These are phyloP conservation scores for Yarrowia phangngaensis DNA, from an alignment of 805 yeast species.

Conservation along the genomic window DNA sequence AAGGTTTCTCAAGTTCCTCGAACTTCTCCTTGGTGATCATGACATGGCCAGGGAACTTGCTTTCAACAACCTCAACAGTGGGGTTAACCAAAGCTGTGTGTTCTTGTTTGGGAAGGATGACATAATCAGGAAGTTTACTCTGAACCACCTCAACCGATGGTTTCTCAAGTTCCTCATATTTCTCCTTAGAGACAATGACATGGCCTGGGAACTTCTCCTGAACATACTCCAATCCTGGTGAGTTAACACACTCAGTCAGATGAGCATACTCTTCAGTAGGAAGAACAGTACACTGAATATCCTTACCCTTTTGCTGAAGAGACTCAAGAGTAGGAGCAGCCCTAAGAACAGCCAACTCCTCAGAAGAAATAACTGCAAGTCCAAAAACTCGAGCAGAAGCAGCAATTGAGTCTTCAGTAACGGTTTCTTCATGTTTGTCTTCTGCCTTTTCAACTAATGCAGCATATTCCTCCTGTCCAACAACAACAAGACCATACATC, in stretches of 20 bases:
- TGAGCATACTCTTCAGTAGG: conserved; percentile 33
- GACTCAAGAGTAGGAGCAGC: conserved; percentile 36
- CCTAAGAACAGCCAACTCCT: conserved; percentile 25
- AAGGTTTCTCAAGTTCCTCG: no score
- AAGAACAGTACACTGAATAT: conserved; percentile 28
- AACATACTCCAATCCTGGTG: conserved; percentile 31
- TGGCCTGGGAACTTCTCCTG: conserved; percentile 22
- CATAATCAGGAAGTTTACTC: conserved; percentile 1
- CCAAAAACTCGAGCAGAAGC: conserved; percentile 27
- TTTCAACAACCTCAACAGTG: no score
- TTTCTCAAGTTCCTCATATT: conserved; percentile 1
- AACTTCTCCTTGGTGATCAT: no score
- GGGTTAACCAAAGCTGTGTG: background rate
- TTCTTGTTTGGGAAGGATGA: background rate
- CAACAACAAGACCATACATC: conserved; percentile 32
- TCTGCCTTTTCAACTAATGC: conserved; percentile 27
- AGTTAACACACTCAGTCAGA: conserved; percentile 19
- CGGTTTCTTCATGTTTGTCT: conserved; percentile 1
- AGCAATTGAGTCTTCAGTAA: conserved; percentile 8
- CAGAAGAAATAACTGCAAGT: conserved; percentile 27
- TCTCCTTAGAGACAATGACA: background rate
- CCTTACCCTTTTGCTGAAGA: conserved; percentile 33
- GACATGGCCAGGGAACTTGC: no score
- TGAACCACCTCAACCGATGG: background rate
- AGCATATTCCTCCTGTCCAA: conserved; percentile 32